Evolutionary conservation across 169 alveolate species (phyloP).

Genomic region (Plasmodium inui): DNA sequence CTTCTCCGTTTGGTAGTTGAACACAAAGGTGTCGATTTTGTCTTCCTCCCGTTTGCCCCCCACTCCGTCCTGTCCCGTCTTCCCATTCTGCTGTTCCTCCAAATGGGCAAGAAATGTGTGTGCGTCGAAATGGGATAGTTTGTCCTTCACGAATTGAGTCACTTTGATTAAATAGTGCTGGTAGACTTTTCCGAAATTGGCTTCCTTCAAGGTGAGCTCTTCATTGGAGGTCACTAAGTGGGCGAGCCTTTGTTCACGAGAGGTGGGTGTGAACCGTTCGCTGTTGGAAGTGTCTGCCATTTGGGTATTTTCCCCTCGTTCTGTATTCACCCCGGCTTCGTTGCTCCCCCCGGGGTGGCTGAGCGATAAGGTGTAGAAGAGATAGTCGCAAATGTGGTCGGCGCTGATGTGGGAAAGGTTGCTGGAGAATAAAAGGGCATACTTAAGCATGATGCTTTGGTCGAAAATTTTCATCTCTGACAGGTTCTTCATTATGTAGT

Average conservation of each 20-base stretch:
- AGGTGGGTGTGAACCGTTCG: background rate
- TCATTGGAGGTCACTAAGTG: slow-evolving; percentile 5
- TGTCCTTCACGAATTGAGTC: slow-evolving; percentile 7
- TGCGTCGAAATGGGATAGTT: slow-evolving; percentile 18
- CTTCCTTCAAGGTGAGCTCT: background rate
- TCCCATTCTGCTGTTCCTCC: background rate
- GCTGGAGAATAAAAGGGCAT: slow-evolving; percentile 15
- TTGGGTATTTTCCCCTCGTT: background rate
- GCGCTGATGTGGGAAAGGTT: background rate
- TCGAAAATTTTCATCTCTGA: slow-evolving; percentile 70
- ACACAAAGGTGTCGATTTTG: slow-evolving; percentile 19
- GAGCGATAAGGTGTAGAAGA: slow-evolving; percentile 43
- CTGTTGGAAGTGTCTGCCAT: background rate
- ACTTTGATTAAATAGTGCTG: slow-evolving; percentile 26
- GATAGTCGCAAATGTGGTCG: slow-evolving; percentile 23
- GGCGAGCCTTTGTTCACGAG: background rate
- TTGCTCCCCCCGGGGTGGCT: background rate
- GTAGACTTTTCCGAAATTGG: slow-evolving; percentile 30
- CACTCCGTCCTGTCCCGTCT: background rate
- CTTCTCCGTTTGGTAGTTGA: slow-evolving; percentile 31
- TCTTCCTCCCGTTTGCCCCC: background rate
- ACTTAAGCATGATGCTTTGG: slow-evolving; percentile 19
- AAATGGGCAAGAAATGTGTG: slow-evolving; percentile 18
- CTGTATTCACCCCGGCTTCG: background rate
- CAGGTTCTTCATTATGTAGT: slow-evolving; percentile 33